Evolutionary conservation across 495 filamentous ascomycete genomes (phyloP).

Genomic region (Geoglossum glabrum): DNA sequence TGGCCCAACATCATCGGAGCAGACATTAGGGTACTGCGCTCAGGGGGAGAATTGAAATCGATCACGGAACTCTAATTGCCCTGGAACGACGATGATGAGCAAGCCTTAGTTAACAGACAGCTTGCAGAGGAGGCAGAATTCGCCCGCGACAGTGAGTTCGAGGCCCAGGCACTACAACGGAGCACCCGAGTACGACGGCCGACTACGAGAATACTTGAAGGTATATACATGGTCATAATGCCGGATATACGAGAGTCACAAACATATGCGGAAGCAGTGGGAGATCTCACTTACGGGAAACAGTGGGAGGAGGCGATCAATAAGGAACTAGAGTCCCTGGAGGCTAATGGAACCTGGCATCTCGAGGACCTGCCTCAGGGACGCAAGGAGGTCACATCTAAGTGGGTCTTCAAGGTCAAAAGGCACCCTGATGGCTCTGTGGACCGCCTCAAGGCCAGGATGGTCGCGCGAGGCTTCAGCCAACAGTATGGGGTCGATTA

Average conservation of each 20-base stretch:
- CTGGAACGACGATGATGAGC: too few species aligned
- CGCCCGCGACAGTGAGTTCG: not conserved
- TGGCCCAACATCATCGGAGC: too few species aligned
- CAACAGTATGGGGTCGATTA: constrained; percentile 13
- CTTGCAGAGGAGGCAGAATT: not conserved
- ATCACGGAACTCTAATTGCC: too few species aligned
- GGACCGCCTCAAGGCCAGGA: constrained; percentile 11
- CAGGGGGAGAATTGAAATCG: too few species aligned
- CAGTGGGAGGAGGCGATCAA: not conserved
- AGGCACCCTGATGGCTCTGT: constrained; percentile 2
- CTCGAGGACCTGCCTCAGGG: not conserved
- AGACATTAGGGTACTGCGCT: too few species aligned
- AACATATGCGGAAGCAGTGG: not conserved
- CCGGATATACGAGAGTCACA: not conserved
- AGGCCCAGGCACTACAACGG: not conserved
- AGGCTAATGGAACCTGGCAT: not conserved
- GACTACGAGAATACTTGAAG: not conserved
- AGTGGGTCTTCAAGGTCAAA: constrained; percentile 14
- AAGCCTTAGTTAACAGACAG: not conserved
- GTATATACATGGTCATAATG: not conserved
- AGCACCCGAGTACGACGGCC: not conserved
- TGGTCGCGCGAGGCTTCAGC: constrained; percentile 12
- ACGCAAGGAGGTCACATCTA: constrained; percentile 1
- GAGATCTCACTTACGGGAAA: not conserved
- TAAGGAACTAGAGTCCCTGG: not conserved